A percentile compares a stretch with the other conserved stretches of the same genome.
Evolutionary conservation across 345 rosid species (phyloP).

Genomic region (Linum tenue): DNA sequence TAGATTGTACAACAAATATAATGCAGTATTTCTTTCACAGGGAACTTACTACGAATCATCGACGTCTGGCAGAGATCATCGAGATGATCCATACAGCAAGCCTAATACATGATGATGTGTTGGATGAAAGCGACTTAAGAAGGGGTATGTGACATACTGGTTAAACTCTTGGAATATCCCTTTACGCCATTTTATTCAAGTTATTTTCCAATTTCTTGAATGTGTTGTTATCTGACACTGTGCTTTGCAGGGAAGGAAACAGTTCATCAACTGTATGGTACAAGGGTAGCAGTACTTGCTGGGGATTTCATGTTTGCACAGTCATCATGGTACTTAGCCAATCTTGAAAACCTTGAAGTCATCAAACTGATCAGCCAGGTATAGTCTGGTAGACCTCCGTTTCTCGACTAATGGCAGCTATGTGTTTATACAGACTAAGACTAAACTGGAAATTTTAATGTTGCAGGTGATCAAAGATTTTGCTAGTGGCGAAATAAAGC

Average conservation of each 20-base stretch:
- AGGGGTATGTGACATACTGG: slow-evolving; percentile 44
- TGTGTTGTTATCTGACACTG: too few species aligned
- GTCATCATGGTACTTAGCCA: slow-evolving; percentile 95
- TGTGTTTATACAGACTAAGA: too few species aligned
- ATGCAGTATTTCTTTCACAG: slow-evolving; percentile 28
- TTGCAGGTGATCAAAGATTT: slow-evolving; percentile 90
- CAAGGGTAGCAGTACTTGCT: slow-evolving; percentile 83
- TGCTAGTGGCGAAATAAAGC: slow-evolving; percentile 97
- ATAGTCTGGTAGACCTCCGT: not conserved
- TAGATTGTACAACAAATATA: slow-evolving; percentile 7
- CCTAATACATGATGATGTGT: slow-evolving; percentile 90
- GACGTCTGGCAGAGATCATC: slow-evolving; percentile 89
- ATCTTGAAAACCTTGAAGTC: slow-evolving; percentile 86
- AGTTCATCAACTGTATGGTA: slow-evolving; percentile 72
- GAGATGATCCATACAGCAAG: slow-evolving; percentile 99
- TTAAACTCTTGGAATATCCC: not conserved
- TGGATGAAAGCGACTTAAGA: slow-evolving; percentile 87
- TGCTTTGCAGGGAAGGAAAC: slow-evolving; percentile 61
- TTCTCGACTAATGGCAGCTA: too few species aligned
- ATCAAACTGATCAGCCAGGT: slow-evolving; percentile 98
- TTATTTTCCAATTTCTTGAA: too few species aligned
- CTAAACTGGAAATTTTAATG: not conserved
- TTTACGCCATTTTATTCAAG: not conserved
- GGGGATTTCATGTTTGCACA: slow-evolving; percentile 99
- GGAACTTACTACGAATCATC: slow-evolving; percentile 71